Evolutionary conservation across 148 eudicot genomes (phyloP), one percentile per base, ranked within the genome.

Genomic region (Selenicereus undatus): DNA sequence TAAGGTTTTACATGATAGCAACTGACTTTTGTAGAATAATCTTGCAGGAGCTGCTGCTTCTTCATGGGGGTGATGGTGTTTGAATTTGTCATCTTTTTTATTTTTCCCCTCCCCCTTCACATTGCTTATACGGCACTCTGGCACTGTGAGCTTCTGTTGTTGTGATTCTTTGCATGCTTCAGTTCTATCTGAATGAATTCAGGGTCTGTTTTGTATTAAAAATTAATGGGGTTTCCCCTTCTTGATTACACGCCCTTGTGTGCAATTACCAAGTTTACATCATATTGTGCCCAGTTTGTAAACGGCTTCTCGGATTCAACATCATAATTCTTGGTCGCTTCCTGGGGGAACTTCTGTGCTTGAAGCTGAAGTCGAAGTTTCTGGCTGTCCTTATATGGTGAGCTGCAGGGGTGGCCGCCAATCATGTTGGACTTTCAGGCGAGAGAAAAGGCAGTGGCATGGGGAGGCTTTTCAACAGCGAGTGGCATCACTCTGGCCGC

Each of bases 1-100:
- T 76, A 26, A 65, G 71, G 69, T 60, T 22, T 18, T 52, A 30
- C 29, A 21, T 54, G 43, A 58, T 35, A 17, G 45, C 45, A 20
- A 81, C 73, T 81, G 84, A 84, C 76, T 3, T 62, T 71, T 80
- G 72, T 65, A 66, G 65, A 66, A 66, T 52, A 76, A 60, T 48
- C 64, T 27, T 27, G 58, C 42, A 56, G 42, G 30, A 32, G 45
- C 54, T 42, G 62, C 70, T 78, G 17, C 68, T 64, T 10, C 68
- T 64, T 64, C 36, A 52, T 74, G 78, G 77, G 30, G 54, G 73
- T 45, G 77, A 64, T 69, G 42, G 64, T 72, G 69, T 62, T 69
- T 66, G 79, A 68, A 78, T 81, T 81, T 72, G 80, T 80, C 76
- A 66, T 13, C 45, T 42, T 39, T 77, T 48, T 16, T 50, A 26